phyloP scores from a whole-genome alignment of 2,329 filamentous ascomycete genomes.

The Plectosphaerella sp. region DNA sequence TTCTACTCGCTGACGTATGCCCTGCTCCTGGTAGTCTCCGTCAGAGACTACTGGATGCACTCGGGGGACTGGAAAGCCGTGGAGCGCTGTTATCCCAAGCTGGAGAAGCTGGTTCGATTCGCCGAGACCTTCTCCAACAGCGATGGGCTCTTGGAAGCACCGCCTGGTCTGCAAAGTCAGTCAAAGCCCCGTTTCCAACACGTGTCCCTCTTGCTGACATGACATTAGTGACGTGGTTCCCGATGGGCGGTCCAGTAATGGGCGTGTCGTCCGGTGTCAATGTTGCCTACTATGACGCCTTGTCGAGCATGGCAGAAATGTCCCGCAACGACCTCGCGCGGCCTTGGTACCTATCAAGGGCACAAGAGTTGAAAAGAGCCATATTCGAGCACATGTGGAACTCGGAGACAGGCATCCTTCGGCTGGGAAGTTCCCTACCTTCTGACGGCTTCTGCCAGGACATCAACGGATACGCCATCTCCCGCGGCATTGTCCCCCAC shows the following conservation, averaged over 20 bases:
- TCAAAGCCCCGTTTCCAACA: neutral
- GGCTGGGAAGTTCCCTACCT: constrained; percentile 1
- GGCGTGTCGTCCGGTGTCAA: constrained; percentile 4
- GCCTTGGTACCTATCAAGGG: neutral
- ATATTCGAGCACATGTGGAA: constrained; percentile 2
- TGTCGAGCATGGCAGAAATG: constrained; percentile 1
- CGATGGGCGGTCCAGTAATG: constrained; percentile 3
- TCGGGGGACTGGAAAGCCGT: constrained; percentile 1
- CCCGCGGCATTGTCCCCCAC: neutral
- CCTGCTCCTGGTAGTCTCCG: constrained; percentile 3
- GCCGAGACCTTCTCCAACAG: neutral
- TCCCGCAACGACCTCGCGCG: neutral
- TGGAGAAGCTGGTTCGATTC: constrained; percentile 3
- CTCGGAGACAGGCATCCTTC: neutral
- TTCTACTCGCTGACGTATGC: constrained; percentile 9
- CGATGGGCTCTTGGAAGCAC: constrained; percentile 5
- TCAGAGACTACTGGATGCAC: constrained; percentile 8
- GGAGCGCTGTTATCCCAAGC: neutral
- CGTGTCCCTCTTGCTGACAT: neutral
- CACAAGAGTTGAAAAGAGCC: neutral
- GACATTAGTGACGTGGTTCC: constrained; percentile 6
- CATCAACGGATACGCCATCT: constrained; percentile 4
- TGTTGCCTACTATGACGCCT: constrained; percentile 7
- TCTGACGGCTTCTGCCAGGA: constrained; percentile 4
- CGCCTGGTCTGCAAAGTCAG: constrained; percentile 6